Evolutionary conservation across 1,139 yeast genomes (phyloP).

Genomic region (Arxiozyma slooffiae): DNA sequence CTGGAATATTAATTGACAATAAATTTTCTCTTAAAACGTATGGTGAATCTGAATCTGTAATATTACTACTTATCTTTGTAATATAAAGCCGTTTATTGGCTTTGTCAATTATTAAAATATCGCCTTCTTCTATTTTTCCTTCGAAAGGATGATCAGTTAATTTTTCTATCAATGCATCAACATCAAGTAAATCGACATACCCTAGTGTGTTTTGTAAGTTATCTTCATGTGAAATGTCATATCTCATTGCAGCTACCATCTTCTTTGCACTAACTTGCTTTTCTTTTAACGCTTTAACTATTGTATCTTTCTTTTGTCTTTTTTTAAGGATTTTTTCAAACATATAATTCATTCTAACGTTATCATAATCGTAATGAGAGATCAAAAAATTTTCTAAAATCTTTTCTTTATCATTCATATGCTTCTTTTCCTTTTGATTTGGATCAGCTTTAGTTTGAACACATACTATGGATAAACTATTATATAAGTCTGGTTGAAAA

Average conservation of each 20-base stretch:
- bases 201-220: constrained; percentile 41
- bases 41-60: constrained; percentile 17
- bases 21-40: constrained; percentile 15
- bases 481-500: constrained; percentile 28
- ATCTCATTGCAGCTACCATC: constrained; percentile 40
- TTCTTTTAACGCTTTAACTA: constrained; percentile 38
- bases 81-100: constrained; percentile 31
- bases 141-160: constrained; percentile 21
- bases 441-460: constrained; percentile 38
- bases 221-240: constrained; percentile 39
- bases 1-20: constrained; percentile 17
- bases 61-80: constrained; percentile 28
- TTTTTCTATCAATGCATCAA: constrained; percentile 30
- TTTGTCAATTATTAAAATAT: constrained; percentile 34
- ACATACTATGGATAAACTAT: constrained; percentile 46
- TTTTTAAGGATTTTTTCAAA: constrained; percentile 34
- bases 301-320: constrained; percentile 38
- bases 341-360: constrained; percentile 38
- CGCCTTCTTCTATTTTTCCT: constrained; percentile 38
- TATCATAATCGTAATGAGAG: constrained; percentile 47
- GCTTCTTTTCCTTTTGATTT: constrained; percentile 15
- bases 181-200: constrained; percentile 42
- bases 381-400: constrained; percentile 38
- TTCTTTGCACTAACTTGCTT: constrained; percentile 34
- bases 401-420: constrained; percentile 13